Conservation (phyloP, 2,329 filamentous ascomycete genomes). For the Dactylellina leptospora region DNA sequence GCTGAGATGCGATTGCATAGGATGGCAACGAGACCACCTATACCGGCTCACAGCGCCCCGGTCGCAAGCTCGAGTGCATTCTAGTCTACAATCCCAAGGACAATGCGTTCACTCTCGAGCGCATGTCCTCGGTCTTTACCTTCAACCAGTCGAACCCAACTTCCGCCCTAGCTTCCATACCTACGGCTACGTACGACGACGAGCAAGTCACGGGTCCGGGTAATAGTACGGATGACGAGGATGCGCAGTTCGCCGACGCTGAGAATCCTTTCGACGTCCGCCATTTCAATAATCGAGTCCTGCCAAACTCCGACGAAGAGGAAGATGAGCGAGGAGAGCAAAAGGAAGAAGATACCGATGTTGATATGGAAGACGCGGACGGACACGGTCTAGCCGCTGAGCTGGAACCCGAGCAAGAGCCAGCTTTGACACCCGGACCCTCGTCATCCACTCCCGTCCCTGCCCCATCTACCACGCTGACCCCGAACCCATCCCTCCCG, state of each 20-base stretch:
- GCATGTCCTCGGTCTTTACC: slow-evolving; percentile 48
- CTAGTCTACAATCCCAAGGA: slow-evolving; percentile 51
- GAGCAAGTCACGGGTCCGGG: slow-evolving; percentile 11
- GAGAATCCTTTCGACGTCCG: slow-evolving; percentile 50
- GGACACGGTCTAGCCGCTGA: neutral
- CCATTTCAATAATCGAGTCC: slow-evolving; percentile 28
- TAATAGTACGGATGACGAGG: slow-evolving; percentile 43
- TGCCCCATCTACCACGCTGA: slow-evolving; percentile 32
- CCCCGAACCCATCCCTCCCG: slow-evolving; percentile 27
- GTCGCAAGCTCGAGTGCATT: slow-evolving; percentile 51
- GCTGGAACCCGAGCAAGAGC: slow-evolving; percentile 28
- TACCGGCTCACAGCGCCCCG: slow-evolving; percentile 35
- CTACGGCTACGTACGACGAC: slow-evolving; percentile 45
- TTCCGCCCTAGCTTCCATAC: slow-evolving; percentile 31
- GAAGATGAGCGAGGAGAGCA: slow-evolving; percentile 42
- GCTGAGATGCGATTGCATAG: slow-evolving; percentile 2
- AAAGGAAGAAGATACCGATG: slow-evolving; percentile 38
- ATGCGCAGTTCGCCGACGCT: slow-evolving; percentile 44
- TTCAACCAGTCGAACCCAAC: slow-evolving; percentile 47
- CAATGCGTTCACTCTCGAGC: slow-evolving; percentile 48
- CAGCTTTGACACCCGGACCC: slow-evolving; percentile 29
- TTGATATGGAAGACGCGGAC: slow-evolving; percentile 49
- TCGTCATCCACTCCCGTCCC: slow-evolving; percentile 44
- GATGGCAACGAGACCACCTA: slow-evolving; percentile 39
- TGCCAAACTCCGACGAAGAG: slow-evolving; percentile 39